Base-by-base conservation (phyloP, 129 eudicot genomes). In the Flaveria sonorensis region DNA sequence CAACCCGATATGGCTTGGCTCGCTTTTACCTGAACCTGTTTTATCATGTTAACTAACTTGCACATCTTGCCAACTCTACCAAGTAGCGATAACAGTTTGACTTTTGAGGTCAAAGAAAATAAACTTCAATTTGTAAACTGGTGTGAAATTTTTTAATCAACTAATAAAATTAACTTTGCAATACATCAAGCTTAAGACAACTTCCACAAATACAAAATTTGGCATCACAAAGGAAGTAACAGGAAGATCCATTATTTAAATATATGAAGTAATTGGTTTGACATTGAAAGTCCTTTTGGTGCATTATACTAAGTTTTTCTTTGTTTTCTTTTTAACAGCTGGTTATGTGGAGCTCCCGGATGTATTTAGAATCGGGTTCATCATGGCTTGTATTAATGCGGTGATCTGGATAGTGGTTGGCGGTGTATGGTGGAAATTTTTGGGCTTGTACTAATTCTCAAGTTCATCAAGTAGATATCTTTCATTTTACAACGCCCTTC, bases 261-360 rank as follows among this genome's bases (percentile, higher is more conserved):
- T 24, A 24, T 24, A 24, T 24, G 26, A 24, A 1, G 26, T 24
- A 24, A 24, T 28, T 0, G 3, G 3, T 1, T 62, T 39, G 32
- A 60, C 43, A 36, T 36, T 16, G 10, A 20, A 77, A 56, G 75
- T 26, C 46, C 5, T 68, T 16, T 3, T 26, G 70, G 21, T 78
- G 21, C 61, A 69, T 56, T 15, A 19, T 75, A 83, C 67, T 36
- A 59, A 74, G 36, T 18, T 53, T 53, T 6, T 7, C 1, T 20
- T 20, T 10, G 53, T 43, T 79, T 50, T 65, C 7, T 63, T 6
- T 6, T 61, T 77, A 66, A 82, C 96, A 89, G 93, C 93, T 46
- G 97, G 97, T 50, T 87, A 93, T 65, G 89, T 93, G 57, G 96
- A 93, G 79, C 95, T 93, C 56, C 98, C 94, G 10, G 96, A 93